Percentiles rank a stretch among this genome's conserved stretches.
These are phyloP conservation scores for Dendrothele bispora DNA, from an alignment of 768 basidiomycete species.

Conservation along the genomic window DNA sequence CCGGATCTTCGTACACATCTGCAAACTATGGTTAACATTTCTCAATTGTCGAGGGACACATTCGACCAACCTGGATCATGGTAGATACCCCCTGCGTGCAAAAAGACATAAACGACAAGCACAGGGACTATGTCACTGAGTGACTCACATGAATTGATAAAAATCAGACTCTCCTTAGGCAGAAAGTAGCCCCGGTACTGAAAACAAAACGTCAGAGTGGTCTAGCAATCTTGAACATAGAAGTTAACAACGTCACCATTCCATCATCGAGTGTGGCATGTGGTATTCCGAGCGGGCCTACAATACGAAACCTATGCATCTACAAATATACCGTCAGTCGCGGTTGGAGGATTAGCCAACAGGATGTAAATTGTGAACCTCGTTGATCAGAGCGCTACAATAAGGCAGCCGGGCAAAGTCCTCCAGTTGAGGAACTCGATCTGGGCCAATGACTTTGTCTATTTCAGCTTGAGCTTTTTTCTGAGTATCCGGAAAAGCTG, in stretches of 20 bases:
- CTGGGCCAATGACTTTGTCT: conserved; percentile 21
- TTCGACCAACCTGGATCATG: conserved; percentile 14
- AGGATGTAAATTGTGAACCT: too few species aligned
- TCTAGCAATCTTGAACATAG: too few species aligned
- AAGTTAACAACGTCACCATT: too few species aligned
- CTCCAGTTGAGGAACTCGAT: conserved; percentile 17
- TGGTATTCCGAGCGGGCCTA: not conserved
- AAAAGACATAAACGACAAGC: not conserved
- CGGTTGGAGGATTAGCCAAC: too few species aligned
- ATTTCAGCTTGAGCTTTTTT: conserved; percentile 26
- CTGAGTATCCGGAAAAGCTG: conserved; percentile 21
- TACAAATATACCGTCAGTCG: too few species aligned
- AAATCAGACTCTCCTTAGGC: too few species aligned
- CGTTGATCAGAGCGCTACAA: conserved; percentile 19
- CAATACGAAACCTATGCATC: conserved; percentile 2
- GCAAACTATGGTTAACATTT: not conserved
- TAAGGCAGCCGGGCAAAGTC: conserved; percentile 20
- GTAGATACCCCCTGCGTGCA: conserved; percentile 13
- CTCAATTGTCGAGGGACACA: not conserved
- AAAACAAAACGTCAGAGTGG: too few species aligned
- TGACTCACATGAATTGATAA: too few species aligned
- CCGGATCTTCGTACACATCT: conserved; percentile 16
- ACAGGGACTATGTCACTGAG: too few species aligned
- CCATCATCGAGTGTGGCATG: too few species aligned
- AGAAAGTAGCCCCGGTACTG: too few species aligned